These are phyloP conservation scores for Candida khao-thaluensis DNA, from an alignment of 805 yeast genomes.

Conservation along the genomic window DNA sequence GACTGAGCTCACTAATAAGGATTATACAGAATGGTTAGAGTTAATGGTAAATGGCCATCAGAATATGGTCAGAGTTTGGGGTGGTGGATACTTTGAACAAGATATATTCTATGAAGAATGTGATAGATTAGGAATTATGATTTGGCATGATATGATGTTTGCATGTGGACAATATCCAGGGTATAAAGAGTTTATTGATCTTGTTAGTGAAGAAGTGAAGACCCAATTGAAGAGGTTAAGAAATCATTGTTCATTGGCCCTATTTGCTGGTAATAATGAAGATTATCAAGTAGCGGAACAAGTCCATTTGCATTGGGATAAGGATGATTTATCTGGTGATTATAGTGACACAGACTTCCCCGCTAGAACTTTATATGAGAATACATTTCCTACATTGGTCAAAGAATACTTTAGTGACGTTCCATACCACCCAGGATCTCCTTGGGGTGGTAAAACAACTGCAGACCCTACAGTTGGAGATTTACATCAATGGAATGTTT, in stretches of 20 bases:
- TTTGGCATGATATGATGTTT: conserved; percentile 60
- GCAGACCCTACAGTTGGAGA: conserved; percentile 39
- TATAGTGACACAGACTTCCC: conserved; percentile 40
- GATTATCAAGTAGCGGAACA: conserved; percentile 48
- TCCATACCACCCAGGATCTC: conserved; percentile 49
- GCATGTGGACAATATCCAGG: conserved; percentile 57
- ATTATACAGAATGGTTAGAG: conserved; percentile 37
- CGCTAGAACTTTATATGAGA: conserved; percentile 44
- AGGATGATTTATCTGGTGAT: conserved; percentile 22
- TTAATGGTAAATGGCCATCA: conserved; percentile 40
- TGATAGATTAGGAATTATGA: conserved; percentile 43
- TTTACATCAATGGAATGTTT: conserved; percentile 56
- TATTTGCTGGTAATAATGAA: conserved; percentile 48
- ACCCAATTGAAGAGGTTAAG: conserved; percentile 43
- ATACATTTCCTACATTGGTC: conserved; percentile 35
- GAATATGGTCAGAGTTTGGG: conserved; percentile 50
- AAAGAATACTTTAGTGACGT: conserved; percentile 20
- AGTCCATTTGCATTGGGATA: conserved; percentile 27
- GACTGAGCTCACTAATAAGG: conserved; percentile 29
- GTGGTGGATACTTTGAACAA: conserved; percentile 47
- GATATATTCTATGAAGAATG: conserved; percentile 44
- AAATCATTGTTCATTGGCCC: conserved; percentile 37
- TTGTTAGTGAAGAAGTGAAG: conserved; percentile 36
- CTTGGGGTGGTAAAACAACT: conserved; percentile 43
- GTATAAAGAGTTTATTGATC: conserved; percentile 31